Evolutionary conservation across 305 asterid genomes (phyloP).

Genomic region (Salvia sclarea): DNA sequence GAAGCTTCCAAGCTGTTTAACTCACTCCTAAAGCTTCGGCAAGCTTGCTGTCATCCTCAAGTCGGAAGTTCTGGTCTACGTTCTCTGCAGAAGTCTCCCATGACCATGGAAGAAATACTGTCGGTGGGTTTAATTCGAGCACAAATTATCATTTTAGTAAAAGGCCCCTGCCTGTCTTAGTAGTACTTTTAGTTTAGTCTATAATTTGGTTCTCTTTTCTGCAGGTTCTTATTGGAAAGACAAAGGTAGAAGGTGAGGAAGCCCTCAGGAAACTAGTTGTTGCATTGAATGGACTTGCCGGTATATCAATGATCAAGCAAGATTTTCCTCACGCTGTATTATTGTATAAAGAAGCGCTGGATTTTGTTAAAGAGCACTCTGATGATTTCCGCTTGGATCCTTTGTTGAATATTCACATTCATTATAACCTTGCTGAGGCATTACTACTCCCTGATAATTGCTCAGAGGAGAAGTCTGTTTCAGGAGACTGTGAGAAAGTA

Average conservation of each 20-base stretch:
- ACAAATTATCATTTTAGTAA: slow-evolving; percentile 22
- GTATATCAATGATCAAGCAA: slow-evolving; percentile 83
- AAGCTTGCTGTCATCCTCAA: slow-evolving; percentile 99
- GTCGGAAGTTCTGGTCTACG: slow-evolving; percentile 99
- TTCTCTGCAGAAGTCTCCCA: slow-evolving; percentile 87
- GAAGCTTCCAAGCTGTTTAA: slow-evolving; percentile 93
- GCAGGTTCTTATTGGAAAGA: slow-evolving; percentile 93
- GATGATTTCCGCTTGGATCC: slow-evolving; percentile 94
- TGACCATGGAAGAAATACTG: slow-evolving; percentile 97
- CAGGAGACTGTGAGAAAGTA: slow-evolving; percentile 40
- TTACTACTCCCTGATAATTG: slow-evolving; percentile 44
- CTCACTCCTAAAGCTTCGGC: slow-evolving; percentile 98
- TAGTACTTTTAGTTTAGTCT: slow-evolving; percentile 20
- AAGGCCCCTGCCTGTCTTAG: slow-evolving; percentile 12
- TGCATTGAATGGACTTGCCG: slow-evolving; percentile 95
- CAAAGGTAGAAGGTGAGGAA: slow-evolving; percentile 96
- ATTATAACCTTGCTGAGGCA: slow-evolving; percentile 85
- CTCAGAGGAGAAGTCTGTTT: slow-evolving; percentile 34
- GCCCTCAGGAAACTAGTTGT: slow-evolving; percentile 85
- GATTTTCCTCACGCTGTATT: slow-evolving; percentile 70
- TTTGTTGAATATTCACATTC: slow-evolving; percentile 85
- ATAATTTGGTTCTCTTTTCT: slow-evolving; percentile 35
- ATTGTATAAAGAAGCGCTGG: slow-evolving; percentile 81
- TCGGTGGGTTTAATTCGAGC: slow-evolving; percentile 55
- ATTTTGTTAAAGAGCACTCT: slow-evolving; percentile 69